Base-by-base conservation (phyloP, 768 basidiomycete species). In the Leccinum incarnatum region DNA sequence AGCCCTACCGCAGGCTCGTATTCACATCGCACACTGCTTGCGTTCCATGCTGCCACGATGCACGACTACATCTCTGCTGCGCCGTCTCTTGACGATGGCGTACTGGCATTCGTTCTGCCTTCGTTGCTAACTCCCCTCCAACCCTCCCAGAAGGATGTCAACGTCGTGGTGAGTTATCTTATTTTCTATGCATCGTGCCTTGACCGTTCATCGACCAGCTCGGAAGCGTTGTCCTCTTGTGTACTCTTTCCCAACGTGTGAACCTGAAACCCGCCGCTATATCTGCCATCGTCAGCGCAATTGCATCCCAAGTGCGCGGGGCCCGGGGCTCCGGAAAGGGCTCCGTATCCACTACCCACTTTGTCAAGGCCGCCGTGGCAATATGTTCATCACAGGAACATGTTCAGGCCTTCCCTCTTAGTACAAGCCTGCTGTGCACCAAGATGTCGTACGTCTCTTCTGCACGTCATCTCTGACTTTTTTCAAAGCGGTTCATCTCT, bases 31-130 rank as follows among this genome's bases (percentile, higher is more conserved):
- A 83, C 89, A 0, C 74, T 98, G 15, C 72, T 93, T 47, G 86
- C 86, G 1, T 98, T 98, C 75, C 91, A 93, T 71, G 82, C 89
- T 7, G 87, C 89, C 7, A 83, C 82, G 1, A 74, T 93, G 47
- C 83, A 95, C 34, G 93, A 92, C 42, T 95, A 89, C 67, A 78
- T 99, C 40, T 81, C 84, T 37, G 75, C 80, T 47, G 76, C 71
- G 34, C 80, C 86, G 55, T 62, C 69, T 4, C 67, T 91, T 32
- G 84, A 89, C 63, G 89, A 90, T 68, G 87, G 85, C 17, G 79
- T 82, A 0, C 72, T 88, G 14, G 88, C 86, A 0, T 82, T 83
- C 67, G 62, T 91, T 10, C 70, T 93, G 0, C 85, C 89, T 6
- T 83, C 87, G 2, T 69, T 87, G 15, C 68, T 91, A 17, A 81